phyloP scores from a whole-genome alignment of 441 rosid genomes.

The Pelargonium fulgidum region DNA sequence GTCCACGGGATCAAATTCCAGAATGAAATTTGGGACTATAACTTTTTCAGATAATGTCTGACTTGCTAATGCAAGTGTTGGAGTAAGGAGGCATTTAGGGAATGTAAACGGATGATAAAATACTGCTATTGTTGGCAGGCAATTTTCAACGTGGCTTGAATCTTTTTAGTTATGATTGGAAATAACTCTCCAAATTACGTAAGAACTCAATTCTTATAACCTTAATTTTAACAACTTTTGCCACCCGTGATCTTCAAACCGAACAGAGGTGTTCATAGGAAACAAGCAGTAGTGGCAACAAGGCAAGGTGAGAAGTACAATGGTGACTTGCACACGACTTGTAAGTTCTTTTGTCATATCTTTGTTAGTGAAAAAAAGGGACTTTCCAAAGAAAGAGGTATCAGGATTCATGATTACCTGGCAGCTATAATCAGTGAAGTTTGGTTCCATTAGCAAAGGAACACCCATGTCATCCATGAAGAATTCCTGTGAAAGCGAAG shows the following conservation, averaged over 20 bases:
- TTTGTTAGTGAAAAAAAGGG: background rate
- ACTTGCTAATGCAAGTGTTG: background rate
- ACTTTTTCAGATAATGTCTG: background rate
- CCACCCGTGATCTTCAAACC: background rate
- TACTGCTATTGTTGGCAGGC: background rate
- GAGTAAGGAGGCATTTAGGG: too few species aligned
- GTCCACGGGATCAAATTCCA: background rate
- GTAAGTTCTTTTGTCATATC: background rate
- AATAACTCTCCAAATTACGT: background rate
- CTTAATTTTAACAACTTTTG: too few species aligned
- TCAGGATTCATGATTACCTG: constrained; percentile 40
- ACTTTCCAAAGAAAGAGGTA: background rate
- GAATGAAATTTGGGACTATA: background rate
- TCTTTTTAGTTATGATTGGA: background rate
- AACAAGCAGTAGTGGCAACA: background rate
- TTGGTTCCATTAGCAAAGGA: constrained; percentile 77
- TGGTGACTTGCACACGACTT: background rate
- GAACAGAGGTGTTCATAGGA: background rate
- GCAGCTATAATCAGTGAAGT: constrained; percentile 75
- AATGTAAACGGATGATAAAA: too few species aligned
- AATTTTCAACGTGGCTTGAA: background rate
- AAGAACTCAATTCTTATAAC: background rate
- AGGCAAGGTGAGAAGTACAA: background rate
- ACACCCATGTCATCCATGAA: constrained; percentile 79
- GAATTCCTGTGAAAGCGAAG: constrained; percentile 22